Evolutionary conservation across 2,329 filamentous ascomycete species (phyloP).

Genomic region (Ophiostoma montium): DNA sequence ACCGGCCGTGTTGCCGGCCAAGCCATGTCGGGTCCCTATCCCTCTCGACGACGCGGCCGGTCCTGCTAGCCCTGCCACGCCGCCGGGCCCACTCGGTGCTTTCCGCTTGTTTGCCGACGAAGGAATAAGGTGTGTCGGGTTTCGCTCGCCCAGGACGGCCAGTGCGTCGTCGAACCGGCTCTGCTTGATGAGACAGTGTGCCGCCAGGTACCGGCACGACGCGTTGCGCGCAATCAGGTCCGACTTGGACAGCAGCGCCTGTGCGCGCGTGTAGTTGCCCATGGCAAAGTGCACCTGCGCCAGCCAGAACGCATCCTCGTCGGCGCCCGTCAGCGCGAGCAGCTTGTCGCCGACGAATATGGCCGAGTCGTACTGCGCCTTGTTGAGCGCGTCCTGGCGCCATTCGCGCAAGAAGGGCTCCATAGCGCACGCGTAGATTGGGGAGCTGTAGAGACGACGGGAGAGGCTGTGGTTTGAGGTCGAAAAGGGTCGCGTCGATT

Average conservation of each 20-base stretch:
- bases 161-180: constrained; percentile 81
- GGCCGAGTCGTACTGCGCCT: constrained; percentile 90
- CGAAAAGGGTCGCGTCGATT: not conserved
- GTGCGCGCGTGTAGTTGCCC: constrained; percentile 85
- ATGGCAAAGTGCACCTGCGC: constrained; percentile 96
- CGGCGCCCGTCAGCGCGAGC: constrained; percentile 81
- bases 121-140: constrained; percentile 75
- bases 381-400: constrained; percentile 89
- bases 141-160: constrained; percentile 74
- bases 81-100: constrained; percentile 21
- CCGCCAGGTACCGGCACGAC: constrained; percentile 83
- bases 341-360: constrained; percentile 97
- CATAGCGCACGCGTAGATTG: too few species aligned
- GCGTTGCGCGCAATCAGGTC: constrained; percentile 70
- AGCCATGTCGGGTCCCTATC: not conserved
- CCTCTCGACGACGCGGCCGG: constrained; percentile 9
- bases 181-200: constrained; percentile 89
- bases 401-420: constrained; percentile 87
- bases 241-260: constrained; percentile 71
- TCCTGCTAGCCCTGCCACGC: constrained; percentile 25
- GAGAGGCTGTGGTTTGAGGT: not conserved
- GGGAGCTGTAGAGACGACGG: too few species aligned
- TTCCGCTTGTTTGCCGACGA: constrained; percentile 53
- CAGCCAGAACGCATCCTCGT: constrained; percentile 91
- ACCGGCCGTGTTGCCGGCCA: not conserved